Base-by-base conservation (phyloP, 202 grass and related monocot genomes). In the Zizania palustris region DNA sequence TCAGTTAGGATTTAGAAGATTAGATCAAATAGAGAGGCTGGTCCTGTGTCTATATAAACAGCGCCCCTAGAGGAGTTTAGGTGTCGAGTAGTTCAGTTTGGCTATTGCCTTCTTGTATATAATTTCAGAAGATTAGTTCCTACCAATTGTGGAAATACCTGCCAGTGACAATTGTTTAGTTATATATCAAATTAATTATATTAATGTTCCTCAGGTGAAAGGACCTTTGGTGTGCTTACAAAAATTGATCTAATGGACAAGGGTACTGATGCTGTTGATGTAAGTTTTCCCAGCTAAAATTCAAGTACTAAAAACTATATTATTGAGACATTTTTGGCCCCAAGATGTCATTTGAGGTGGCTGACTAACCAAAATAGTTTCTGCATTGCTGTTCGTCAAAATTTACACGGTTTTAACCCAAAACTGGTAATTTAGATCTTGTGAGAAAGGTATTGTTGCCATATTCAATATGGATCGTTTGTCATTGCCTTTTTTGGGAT, bases 181-280 rank as follows among this genome's bases (percentile, higher is more conserved):
- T 37, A 19, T 71, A 9, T 71, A 5, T 33, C 39, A 63, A 50
- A 19, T 76, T 82, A 74, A 80, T 43, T 80, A 9, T 67, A 14
- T 8, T 74, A 50, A 28, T 28, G 28, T 28, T 28, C 28, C 28
- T 63, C 77, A 95, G 92, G 88, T 80, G 92, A 95, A 85, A 89
- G 92, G 66, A 91, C 88, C 14, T 76, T 95, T 13, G 92, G 88
- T 65, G 86, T 95, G 36, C 88, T 95, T 2, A 95, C 92, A 6
- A 95, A 95, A 83, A 91, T 95, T 66, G 86, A 95, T 82, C 84
- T 95, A 44, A 95, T 91, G 92, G 92, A 95, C 74, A 95, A 95
- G 83, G 92, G 92, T 66, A 95, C 92, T 0, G 84, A 95, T 91
- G 92, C 92, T 80, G 88, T 95, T 71, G 92, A 95, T 85, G 92